Evolutionary conservation across 495 filamentous ascomycete genomes (phyloP), one percentile per base, ranked within the genome.

Genomic region (Penicillium flavigenum): DNA sequence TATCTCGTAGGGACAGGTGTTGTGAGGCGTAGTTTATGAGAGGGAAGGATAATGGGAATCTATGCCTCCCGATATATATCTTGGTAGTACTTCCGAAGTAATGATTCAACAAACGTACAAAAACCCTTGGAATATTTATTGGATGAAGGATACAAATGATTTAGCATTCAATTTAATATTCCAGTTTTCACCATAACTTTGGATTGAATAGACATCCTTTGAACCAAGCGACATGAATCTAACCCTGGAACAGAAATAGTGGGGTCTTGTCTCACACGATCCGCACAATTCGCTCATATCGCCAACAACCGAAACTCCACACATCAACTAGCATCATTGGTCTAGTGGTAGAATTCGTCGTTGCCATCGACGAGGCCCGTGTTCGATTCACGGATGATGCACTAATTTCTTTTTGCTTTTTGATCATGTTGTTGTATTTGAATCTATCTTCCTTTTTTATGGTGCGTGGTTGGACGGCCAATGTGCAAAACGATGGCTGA

Each of bases 301-400:
- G n/a, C 17, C 27, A 48, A 32, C 27, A 12, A 0, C 4, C n/a
- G 17, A 7, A 5, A 20, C 20, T 20, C 36, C 50, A 52, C 36
- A 31, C 31, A 55, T 58, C 5, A 60, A 66, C 52, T 57, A 72
- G 77, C 77, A 76, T 78, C 74, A 77, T 77, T 80, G 76, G 78
- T 80, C 75, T 80, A 79, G 78, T 79, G 78, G 78, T 81, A 81
- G 76, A 81, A 81, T 81, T 79, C 78, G 69, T 81, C 78, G 78
- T 79, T 81, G 76, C 78, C 77, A 81, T 81, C 78, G 78, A 81
- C 69, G 78, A 80, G 77, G 75, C 78, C 76, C 77, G 77, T 75
- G 77, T 81, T 81, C 78, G 78, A 81, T 79, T 81, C 78, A 75
- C 78, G 76, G 76, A 76, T 78, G 74, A 79, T 78, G 78, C 78